phyloP scores from a whole-genome alignment of 495 filamentous ascomycete genomes.

The Platismatia glauca region DNA sequence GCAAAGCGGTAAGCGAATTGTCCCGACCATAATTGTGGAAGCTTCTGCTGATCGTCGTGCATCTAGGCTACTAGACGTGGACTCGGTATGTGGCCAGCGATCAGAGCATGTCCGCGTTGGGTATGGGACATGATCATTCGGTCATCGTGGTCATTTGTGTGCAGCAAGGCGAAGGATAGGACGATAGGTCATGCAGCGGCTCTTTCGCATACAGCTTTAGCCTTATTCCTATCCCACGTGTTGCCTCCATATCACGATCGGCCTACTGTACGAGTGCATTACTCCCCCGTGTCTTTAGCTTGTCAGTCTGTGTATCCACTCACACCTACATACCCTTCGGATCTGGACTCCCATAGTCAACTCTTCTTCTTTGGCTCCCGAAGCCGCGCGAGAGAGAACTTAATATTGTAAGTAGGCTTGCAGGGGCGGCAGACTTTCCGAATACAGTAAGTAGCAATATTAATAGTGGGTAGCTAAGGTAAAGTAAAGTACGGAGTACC shows the following conservation, averaged over 20 bases:
- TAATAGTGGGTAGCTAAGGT: too few species aligned
- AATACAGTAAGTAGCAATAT: too few species aligned
- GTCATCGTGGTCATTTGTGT: not conserved
- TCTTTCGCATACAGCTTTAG: not conserved
- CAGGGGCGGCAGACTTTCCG: too few species aligned
- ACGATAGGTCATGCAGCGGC: not conserved
- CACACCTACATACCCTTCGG: not conserved
- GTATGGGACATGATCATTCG: not conserved
- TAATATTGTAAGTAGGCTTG: too few species aligned
- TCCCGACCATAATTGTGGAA: not conserved
- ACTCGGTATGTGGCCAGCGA: not conserved
- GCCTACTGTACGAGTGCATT: too few species aligned
- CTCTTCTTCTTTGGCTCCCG: not conserved
- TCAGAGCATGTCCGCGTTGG: not conserved
- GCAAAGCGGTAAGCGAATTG: conserved; percentile 41
- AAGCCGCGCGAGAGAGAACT: not conserved
- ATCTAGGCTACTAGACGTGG: not conserved
- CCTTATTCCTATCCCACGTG: not conserved
- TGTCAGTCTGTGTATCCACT: not conserved
- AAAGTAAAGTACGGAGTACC: not conserved
- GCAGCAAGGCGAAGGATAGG: not conserved
- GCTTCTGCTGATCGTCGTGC: not conserved
- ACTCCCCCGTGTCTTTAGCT: too few species aligned
- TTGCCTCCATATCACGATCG: not conserved
- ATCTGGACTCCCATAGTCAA: not conserved